phyloP scores from a whole-genome alignment of 768 basidiomycete species.

The Boletales sp. region DNA sequence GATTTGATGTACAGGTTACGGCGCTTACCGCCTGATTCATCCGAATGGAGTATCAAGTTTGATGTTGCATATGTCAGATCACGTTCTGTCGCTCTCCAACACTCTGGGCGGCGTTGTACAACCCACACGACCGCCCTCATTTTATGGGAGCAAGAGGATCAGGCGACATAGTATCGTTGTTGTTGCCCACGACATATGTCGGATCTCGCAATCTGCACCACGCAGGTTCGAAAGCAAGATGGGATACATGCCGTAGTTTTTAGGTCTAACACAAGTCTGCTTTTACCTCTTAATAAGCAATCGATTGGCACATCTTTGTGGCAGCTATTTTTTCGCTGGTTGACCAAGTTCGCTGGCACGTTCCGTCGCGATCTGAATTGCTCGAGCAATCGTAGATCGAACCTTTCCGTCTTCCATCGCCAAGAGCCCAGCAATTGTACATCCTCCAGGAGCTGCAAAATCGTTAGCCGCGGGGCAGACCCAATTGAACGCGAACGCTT shows the following conservation, averaged over 20 bases:
- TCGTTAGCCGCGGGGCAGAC: conserved; percentile 1
- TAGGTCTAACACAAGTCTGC: background rate
- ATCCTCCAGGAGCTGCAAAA: conserved; percentile 88
- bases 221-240: conserved; percentile 36
- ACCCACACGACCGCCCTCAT: conserved; percentile 87
- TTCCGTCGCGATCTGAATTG: conserved; percentile 91
- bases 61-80: background rate
- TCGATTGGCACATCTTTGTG: background rate
- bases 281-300: background rate
- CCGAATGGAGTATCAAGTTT: background rate
- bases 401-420: conserved; percentile 93
- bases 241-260: conserved; percentile 21
- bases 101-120: conserved; percentile 84
- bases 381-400: conserved; percentile 90
- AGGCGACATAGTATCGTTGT: conserved; percentile 21
- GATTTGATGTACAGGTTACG: background rate
- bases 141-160: conserved; percentile 85
- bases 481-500: conserved; percentile 26
- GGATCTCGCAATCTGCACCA: conserved; percentile 24
- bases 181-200: conserved; percentile 36
- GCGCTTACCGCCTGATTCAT: background rate
- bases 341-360: conserved; percentile 85
- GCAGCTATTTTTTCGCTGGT: conserved; percentile 46
- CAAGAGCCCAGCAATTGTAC: conserved; percentile 95
- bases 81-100: conserved; percentile 68